A percentile compares a stretch with the other conserved stretches of the same genome.
These are phyloP conservation scores for Blastomyces emzantsi DNA, from an alignment of 2,329 filamentous ascomycete genomes.

Conservation along the genomic window DNA sequence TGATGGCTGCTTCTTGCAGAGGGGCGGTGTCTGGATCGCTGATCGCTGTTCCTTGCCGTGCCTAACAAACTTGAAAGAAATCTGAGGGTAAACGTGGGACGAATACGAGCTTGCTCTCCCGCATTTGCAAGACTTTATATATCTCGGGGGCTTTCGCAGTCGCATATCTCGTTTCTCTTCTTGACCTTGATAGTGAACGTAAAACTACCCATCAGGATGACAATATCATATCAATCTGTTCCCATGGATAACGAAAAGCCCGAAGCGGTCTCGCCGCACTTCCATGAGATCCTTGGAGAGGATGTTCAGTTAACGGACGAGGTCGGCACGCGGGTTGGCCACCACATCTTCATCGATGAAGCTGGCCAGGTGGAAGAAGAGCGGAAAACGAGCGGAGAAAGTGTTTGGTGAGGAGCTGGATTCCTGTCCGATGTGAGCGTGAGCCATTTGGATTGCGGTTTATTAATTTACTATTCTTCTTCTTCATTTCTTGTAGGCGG, in stretches of 20 bases:
- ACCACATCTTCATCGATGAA: constrained; percentile 16
- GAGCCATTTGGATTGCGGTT: not conserved
- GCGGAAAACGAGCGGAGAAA: constrained; percentile 14
- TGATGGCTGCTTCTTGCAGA: not conserved
- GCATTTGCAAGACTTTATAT: not conserved
- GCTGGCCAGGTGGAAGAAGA: constrained; percentile 13
- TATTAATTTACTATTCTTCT: not conserved
- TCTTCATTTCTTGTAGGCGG: constrained; percentile 25
- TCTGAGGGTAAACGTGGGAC: not conserved
- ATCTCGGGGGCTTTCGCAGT: not conserved
- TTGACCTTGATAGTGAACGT: not conserved
- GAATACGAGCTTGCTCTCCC: constrained; percentile 7
- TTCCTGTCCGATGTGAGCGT: not conserved
- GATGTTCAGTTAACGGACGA: constrained; percentile 11
- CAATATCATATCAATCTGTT: constrained; percentile 2
- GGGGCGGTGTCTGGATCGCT: constrained; percentile 4
- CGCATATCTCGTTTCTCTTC: not conserved
- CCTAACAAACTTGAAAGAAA: not conserved
- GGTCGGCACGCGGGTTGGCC: constrained; percentile 4
- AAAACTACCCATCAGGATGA: not conserved
- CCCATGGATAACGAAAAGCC: constrained; percentile 9
- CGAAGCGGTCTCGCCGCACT: constrained; percentile 10
- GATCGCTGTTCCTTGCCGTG: not conserved
- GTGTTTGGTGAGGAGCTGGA: constrained; percentile 16
- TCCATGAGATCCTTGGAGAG: constrained; percentile 12